Conservation (phyloP, 257 asterid genomes). For the Petrea volubilis region DNA sequence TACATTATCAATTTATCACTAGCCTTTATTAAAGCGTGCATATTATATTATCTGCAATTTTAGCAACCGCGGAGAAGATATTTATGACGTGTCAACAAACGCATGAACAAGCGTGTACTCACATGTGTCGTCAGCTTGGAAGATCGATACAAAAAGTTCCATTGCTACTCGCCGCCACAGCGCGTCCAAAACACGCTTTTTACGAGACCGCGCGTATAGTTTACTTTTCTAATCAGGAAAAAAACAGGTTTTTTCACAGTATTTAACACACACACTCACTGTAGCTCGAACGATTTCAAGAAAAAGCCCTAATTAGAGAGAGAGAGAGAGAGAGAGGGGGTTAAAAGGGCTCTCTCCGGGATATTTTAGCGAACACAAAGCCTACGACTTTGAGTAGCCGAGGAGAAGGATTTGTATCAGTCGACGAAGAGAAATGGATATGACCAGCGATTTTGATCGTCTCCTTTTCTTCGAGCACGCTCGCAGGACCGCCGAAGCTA, state of each 20-base stretch:
- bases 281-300: too few relatives aligned
- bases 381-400: neutral
- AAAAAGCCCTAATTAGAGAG: neutral
- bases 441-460: conserved; percentile 63
- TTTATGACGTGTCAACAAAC: neutral
- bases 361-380: neutral
- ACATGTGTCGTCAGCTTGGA: neutral
- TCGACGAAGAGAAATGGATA: conserved; percentile 35
- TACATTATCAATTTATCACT: too few relatives aligned
- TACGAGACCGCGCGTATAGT: neutral
- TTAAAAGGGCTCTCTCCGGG: neutral
- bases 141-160: neutral
- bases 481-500: conserved; percentile 61
- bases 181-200: neutral
- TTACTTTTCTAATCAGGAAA: neutral
- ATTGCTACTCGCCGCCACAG: neutral
- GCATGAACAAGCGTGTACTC: neutral
- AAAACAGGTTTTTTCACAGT: too few relatives aligned
- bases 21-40: too few relatives aligned
- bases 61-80: neutral
- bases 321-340: neutral
- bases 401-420: neutral
- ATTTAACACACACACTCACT: too few relatives aligned
- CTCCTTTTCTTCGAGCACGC: conserved; percentile 74
- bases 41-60: too few relatives aligned